A percentile compares a stretch with the other conserved stretches of the same genome.
Evolutionary conservation across 139 green algal species (phyloP).

Genomic region (Tetradesmus obliquus): DNA sequence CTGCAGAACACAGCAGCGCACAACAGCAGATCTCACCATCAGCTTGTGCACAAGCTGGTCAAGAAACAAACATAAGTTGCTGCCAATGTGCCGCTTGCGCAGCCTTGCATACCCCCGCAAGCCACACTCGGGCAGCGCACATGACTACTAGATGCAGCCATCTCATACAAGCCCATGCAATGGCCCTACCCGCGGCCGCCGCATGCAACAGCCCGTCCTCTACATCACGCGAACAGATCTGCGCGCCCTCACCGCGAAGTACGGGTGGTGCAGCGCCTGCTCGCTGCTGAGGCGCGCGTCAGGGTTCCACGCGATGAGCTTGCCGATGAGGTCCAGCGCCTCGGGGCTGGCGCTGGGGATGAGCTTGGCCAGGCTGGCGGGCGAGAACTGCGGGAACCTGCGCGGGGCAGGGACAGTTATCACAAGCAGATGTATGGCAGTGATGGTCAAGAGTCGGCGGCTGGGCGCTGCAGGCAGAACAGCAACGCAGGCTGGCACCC

Average conservation of each 20-base stretch:
- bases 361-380: constrained; percentile 76
- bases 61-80: too few relatives aligned
- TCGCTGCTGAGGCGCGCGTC: constrained; percentile 84
- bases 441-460: not conserved
- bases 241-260: constrained; percentile 72
- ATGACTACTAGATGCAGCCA: not conserved
- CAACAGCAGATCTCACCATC: not conserved
- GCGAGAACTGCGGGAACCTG: constrained; percentile 75
- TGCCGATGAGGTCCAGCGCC: constrained; percentile 90
- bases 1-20: constrained; percentile 2
- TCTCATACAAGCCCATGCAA: too few relatives aligned
- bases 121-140: too few relatives aligned
- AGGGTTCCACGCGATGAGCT: constrained; percentile 88
- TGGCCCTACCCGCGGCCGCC: not conserved
- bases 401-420: not conserved
- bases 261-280: constrained; percentile 89
- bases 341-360: constrained; percentile 85
- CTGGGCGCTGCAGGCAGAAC: not conserved
- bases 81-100: not conserved
- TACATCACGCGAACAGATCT: not conserved
- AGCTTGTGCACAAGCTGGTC: too few relatives aligned
- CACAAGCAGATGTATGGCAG: not conserved
- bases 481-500: too few relatives aligned
- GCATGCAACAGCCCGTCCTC: not conserved
- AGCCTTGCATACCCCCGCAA: not conserved